A percentile compares a stretch with the other conserved stretches of the same genome.
Conservation (phyloP, 164 flowering plant species). For the Euptelea pleiosperma region DNA sequence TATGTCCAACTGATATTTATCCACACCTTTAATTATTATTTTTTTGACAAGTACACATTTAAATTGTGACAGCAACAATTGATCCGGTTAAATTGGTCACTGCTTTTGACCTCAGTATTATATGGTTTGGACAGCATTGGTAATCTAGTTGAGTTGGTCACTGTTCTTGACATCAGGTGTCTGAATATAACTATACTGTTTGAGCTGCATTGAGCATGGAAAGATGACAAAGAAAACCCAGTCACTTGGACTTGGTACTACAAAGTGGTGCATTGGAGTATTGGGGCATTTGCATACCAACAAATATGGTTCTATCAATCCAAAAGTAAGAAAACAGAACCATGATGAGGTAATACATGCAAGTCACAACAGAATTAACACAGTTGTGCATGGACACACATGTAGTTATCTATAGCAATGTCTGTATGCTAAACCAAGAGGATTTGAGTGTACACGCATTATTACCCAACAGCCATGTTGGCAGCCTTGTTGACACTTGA, state of each 20-base stretch:
- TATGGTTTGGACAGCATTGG: neutral
- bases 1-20: no score
- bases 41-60: no score
- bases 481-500: conserved; percentile 95
- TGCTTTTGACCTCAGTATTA: neutral
- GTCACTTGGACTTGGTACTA: no score
- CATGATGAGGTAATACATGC: neutral
- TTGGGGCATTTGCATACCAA: neutral
- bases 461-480: conserved; percentile 96
- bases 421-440: neutral
- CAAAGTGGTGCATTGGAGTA: no score
- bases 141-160: no score
- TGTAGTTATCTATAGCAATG: neutral
- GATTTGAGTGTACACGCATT: neutral
- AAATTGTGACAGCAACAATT: no score
- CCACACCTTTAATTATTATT: no score
- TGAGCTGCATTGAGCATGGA: no score
- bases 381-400: neutral
- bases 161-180: no score
- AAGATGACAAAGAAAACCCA: no score
- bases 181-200: no score
- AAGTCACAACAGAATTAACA: neutral
- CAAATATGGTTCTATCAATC: neutral
- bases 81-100: neutral
- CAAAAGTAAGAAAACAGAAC: neutral